phyloP scores from a whole-genome alignment of 768 basidiomycete genomes.

The Suillus discolor region DNA sequence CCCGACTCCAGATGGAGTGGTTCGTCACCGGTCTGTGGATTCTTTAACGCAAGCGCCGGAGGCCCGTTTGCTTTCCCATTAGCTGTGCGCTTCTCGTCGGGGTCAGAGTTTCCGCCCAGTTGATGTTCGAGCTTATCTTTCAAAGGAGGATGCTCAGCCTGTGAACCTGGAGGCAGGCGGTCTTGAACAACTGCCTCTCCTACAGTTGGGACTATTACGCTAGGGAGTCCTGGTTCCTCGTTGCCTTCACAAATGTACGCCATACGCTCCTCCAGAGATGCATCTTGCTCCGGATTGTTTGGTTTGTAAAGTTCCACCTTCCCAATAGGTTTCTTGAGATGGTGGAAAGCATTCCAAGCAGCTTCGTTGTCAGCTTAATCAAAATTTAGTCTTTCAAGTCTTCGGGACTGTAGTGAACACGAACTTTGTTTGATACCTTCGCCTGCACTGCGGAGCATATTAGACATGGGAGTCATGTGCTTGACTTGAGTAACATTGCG shows the following conservation, averaged over 20 bases:
- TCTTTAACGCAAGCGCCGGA: conserved; percentile 52
- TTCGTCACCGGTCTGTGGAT: conserved; percentile 44
- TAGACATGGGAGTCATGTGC: conserved; percentile 34
- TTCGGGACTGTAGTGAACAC: conserved; percentile 5
- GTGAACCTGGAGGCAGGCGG: conserved; percentile 39
- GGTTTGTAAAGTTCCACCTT: conserved; percentile 2
- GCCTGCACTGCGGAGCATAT: conserved; percentile 37
- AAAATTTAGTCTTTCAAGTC: conserved; percentile 9
- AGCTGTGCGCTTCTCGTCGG: conserved; percentile 36
- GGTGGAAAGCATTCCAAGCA: conserved; percentile 37
- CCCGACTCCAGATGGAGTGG: conserved; percentile 50
- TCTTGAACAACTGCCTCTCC: conserved; percentile 69
- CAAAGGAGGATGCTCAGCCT: conserved; percentile 29
- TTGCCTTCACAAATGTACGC: conserved; percentile 55
- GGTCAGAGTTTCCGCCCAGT: conserved; percentile 17
- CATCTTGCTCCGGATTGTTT: conserved; percentile 26
- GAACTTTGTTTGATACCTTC: conserved; percentile 56
- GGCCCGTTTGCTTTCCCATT: conserved; percentile 54
- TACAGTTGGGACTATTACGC: conserved; percentile 64
- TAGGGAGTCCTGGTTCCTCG: conserved; percentile 57
- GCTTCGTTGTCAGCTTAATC: conserved; percentile 44
- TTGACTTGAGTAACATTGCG: conserved; percentile 44
- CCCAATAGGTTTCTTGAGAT: conserved; percentile 36
- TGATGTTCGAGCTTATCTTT: conserved; percentile 29
- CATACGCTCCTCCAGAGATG: conserved; percentile 50